Conservation (phyloP, 208 protist genomes). For the Tritrichomonas musculus region DNA sequence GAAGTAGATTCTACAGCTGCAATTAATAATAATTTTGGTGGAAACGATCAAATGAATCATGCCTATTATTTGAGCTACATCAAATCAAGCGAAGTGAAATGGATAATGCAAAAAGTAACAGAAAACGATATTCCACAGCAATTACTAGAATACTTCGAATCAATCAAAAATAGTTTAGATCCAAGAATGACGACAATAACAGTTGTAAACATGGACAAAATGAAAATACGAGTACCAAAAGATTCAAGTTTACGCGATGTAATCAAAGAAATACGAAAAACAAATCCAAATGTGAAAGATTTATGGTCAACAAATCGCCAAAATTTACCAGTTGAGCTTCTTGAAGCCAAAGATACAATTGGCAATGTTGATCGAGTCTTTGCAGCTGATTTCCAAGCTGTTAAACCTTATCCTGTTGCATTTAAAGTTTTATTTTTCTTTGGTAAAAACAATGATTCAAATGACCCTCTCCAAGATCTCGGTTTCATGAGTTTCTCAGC, state of each 20-base stretch:
- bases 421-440: too few relatives aligned
- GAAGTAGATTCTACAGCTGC: background rate
- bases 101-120: background rate
- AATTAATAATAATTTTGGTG: constrained; percentile 19
- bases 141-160: background rate
- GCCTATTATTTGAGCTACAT: background rate
- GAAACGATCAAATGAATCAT: background rate
- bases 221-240: background rate
- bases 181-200: background rate
- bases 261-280: too few relatives aligned
- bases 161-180: background rate
- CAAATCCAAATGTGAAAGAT: background rate
- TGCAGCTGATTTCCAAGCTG: background rate
- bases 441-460: too few relatives aligned
- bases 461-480: too few relatives aligned
- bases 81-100: background rate
- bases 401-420: too few relatives aligned
- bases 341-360: background rate
- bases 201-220: background rate
- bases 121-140: background rate
- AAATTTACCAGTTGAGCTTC: background rate
- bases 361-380: background rate
- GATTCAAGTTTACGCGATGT: background rate
- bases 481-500: too few relatives aligned
- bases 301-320: background rate